Evolutionary conservation across 805 yeast species (phyloP).

Genomic region (Candida andamanensis): DNA sequence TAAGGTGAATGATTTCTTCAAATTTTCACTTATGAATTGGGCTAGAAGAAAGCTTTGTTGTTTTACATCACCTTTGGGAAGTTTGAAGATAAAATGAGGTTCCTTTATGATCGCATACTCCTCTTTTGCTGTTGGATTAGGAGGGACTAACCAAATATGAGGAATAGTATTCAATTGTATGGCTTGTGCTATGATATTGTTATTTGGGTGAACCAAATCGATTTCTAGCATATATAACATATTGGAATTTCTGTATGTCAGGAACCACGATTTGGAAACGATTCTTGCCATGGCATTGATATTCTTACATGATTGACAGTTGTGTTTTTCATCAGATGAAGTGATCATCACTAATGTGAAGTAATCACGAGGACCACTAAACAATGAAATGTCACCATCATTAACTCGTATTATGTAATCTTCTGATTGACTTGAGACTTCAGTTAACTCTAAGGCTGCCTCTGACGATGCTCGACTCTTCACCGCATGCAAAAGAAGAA

Average conservation of each 20-base stretch:
- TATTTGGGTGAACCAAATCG: conserved; percentile 43
- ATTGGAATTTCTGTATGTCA: conserved; percentile 38
- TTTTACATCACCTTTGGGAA: conserved; percentile 29
- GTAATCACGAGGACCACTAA: conserved; percentile 49
- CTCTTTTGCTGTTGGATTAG: conserved; percentile 21
- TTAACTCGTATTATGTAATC: conserved; percentile 40
- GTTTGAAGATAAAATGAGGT: conserved; percentile 29
- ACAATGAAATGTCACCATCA: conserved; percentile 35
- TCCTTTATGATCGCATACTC: conserved; percentile 22
- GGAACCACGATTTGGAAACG: conserved; percentile 36
- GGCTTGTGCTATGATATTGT: conserved; percentile 35
- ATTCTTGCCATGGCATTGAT: conserved; percentile 37
- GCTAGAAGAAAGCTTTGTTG: conserved; percentile 48
- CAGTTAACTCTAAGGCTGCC: conserved; percentile 9
- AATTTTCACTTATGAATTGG: conserved; percentile 43
- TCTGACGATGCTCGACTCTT: no score
- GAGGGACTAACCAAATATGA: conserved; percentile 64
- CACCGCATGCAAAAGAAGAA: no score
- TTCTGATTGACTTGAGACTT: conserved; percentile 4
- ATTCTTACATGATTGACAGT: conserved; percentile 45
- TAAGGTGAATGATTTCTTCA: conserved; percentile 41
- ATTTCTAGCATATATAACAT: conserved; percentile 44
- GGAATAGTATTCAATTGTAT: conserved; percentile 52
- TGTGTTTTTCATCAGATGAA: conserved; percentile 37
- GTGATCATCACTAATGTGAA: conserved; percentile 51